Percentiles rank a stretch among this genome's conserved stretches.
phyloP scores from a whole-genome alignment of 768 basidiomycete genomes.

The Termitomyces sp. region DNA sequence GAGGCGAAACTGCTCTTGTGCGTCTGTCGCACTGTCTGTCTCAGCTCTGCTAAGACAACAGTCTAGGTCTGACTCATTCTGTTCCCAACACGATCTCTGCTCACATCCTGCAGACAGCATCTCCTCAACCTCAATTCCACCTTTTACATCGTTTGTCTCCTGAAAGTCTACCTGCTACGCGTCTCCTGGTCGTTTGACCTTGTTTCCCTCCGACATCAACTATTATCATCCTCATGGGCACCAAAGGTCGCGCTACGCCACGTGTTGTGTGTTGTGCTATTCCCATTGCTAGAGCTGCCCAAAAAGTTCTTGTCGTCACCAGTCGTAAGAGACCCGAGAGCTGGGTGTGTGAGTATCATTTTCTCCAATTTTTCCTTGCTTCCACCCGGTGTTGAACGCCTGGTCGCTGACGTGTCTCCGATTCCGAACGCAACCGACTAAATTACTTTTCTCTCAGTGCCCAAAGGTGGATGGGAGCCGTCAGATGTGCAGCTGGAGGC shows the following conservation, averaged over 20 bases:
- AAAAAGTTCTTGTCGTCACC: constrained; percentile 79
- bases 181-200: neutral
- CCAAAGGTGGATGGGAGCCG: constrained; percentile 90
- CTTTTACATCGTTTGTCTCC: neutral
- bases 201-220: neutral
- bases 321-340: constrained; percentile 74
- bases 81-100: neutral
- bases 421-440: constrained; percentile 8
- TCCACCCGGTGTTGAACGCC: neutral
- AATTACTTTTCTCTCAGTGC: constrained; percentile 42
- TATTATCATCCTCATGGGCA: constrained; percentile 31
- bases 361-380: constrained; percentile 7
- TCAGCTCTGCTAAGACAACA: constrained; percentile 5
- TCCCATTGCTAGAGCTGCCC: constrained; percentile 66
- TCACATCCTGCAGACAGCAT: neutral
- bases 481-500: constrained; percentile 77
- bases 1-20: neutral
- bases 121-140: neutral
- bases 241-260: constrained; percentile 74
- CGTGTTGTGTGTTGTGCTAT: constrained; percentile 91
- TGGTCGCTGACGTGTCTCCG: constrained; percentile 8
- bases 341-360: constrained; percentile 79
- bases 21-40: neutral
- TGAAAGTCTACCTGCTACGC: neutral
- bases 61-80: constrained; percentile 1